These are phyloP conservation scores for Ambrosia artemisiifolia DNA, from an alignment of 129 eudicot genomes.

Conservation along the genomic window DNA sequence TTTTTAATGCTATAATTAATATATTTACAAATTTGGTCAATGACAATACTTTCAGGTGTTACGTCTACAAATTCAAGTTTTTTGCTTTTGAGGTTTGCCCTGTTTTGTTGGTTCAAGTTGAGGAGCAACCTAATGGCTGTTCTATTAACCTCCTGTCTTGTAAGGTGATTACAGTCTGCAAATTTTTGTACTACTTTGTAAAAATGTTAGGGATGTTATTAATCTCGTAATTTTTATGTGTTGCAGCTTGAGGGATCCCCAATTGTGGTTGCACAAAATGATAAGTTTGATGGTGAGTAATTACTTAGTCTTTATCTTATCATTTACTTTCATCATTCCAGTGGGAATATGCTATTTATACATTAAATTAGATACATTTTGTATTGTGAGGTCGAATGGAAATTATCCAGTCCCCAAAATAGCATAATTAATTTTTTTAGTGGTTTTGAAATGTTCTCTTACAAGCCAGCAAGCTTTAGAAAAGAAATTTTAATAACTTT, in stretches of 20 bases:
- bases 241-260: slow-evolving; percentile 95
- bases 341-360: slow-evolving; percentile 9
- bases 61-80: slow-evolving; percentile 74
- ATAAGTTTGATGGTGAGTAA: slow-evolving; percentile 85
- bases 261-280: slow-evolving; percentile 86
- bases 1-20: too few relatives aligned
- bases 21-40: too few relatives aligned
- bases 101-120: slow-evolving; percentile 83
- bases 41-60: slow-evolving; percentile 85
- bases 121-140: slow-evolving; percentile 76
- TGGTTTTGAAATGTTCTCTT: too few relatives aligned
- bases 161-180: slow-evolving; percentile 48
- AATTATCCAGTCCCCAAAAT: too few relatives aligned
- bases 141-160: slow-evolving; percentile 90
- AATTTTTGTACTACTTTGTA: not conserved
- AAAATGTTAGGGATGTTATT: too few relatives aligned
- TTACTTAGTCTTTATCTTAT: slow-evolving; percentile 4
- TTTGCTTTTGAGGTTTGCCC: slow-evolving; percentile 89
- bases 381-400: not conserved
- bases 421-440: too few relatives aligned
- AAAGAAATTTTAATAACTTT: too few relatives aligned
- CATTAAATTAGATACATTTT: not conserved
- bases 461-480: too few relatives aligned
- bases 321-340: not conserved
- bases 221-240: not conserved